These are phyloP conservation scores for Protomyces gravidus DNA, from an alignment of 1,139 yeast genomes.

Conservation along the genomic window DNA sequence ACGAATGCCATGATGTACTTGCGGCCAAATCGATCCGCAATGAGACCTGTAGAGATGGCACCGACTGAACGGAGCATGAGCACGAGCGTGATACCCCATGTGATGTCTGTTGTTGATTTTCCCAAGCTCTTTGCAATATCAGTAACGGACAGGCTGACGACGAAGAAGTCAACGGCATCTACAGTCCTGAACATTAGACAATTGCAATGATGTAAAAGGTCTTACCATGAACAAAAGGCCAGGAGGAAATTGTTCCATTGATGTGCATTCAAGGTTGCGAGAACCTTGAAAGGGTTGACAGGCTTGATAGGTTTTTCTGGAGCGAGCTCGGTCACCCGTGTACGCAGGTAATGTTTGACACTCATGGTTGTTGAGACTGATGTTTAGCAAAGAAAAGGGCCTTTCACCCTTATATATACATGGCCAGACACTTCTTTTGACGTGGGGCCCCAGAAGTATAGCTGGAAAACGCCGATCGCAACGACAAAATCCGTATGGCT, in stretches of 20 bases:
- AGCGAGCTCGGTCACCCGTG: not conserved
- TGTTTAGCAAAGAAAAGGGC: no score
- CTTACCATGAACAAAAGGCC: conserved; percentile 1
- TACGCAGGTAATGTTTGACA: not conserved
- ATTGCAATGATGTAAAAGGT: no score
- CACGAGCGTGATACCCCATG: conserved; percentile 67
- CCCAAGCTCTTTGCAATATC: conserved; percentile 54
- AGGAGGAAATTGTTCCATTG: conserved; percentile 1
- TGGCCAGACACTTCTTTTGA: no score
- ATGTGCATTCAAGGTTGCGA: not conserved
- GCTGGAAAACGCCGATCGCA: no score
- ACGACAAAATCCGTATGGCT: no score
- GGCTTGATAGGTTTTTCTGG: not conserved
- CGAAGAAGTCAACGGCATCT: no score
- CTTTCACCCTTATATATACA: no score
- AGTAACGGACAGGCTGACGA: conserved; percentile 48
- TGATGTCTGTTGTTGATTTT: conserved; percentile 51
- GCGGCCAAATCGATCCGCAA: conserved; percentile 66
- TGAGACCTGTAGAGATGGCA: conserved; percentile 59
- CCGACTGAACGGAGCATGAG: conserved; percentile 63
- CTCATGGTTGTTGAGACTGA: no score
- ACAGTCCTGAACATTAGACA: no score
- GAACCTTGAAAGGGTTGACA: not conserved
- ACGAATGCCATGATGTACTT: conserved; percentile 63
- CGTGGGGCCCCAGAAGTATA: no score